Conservation (phyloP, 148 eudicot genomes). For the Selenicereus undatus region DNA sequence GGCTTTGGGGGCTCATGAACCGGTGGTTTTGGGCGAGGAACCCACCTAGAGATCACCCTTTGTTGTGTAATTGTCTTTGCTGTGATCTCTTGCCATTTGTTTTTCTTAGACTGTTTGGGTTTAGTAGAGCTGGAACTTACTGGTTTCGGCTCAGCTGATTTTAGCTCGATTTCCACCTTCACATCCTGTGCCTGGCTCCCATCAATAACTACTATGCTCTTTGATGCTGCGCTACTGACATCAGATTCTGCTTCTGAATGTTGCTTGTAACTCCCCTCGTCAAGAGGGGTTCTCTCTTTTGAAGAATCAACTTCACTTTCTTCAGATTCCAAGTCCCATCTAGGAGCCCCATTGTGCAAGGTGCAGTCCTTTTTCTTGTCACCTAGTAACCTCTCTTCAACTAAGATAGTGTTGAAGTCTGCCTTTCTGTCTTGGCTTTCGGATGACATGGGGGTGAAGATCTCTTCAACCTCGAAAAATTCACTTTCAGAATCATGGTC, state of each 20-base stretch:
- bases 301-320: constrained; percentile 13
- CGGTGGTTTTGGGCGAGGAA: constrained; percentile 32
- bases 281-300: constrained; percentile 7
- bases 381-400: constrained; percentile 8
- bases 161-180: constrained; percentile 31
- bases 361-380: constrained; percentile 26
- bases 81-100: constrained; percentile 34
- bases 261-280: constrained; percentile 4
- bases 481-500: constrained; percentile 38
- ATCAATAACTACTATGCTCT: constrained; percentile 14
- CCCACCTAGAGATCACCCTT: constrained; percentile 41
- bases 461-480: constrained; percentile 44
- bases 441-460: constrained; percentile 23
- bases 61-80: constrained; percentile 38
- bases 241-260: constrained; percentile 16
- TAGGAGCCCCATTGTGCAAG: constrained; percentile 28
- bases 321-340: constrained; percentile 28
- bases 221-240: constrained; percentile 12
- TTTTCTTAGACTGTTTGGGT: constrained; percentile 20
- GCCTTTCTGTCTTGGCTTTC: constrained; percentile 15
- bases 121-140: constrained; percentile 19
- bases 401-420: neutral
- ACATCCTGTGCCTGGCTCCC: constrained; percentile 27
- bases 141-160: constrained; percentile 1
- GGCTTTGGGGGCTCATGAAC: constrained; percentile 25